These are phyloP conservation scores for Penicillium chermesinum DNA, from an alignment of 495 filamentous ascomycete species.

Conservation along the genomic window DNA sequence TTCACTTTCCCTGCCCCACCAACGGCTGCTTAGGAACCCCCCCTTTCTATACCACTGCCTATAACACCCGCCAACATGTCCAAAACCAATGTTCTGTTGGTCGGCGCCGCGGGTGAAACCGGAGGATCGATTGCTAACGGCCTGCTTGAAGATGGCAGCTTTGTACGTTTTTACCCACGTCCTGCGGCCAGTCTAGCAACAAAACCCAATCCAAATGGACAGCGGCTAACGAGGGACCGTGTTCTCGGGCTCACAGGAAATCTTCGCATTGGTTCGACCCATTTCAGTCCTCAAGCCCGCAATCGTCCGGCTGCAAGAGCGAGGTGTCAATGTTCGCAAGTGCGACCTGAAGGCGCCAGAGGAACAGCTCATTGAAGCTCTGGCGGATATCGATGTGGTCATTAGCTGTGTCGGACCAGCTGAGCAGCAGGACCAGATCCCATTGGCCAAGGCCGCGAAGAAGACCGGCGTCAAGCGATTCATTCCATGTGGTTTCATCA, in stretches of 20 bases:
- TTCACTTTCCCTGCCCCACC: constrained; percentile 3
- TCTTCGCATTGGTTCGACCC: constrained; percentile 46
- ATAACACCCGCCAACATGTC: constrained; percentile 27
- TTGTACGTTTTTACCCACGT: constrained; percentile 30
- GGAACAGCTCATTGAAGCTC: constrained; percentile 41
- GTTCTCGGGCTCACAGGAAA: constrained; percentile 29
- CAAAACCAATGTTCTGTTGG: constrained; percentile 41
- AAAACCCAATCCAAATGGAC: no score
- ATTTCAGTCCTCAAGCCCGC: constrained; percentile 45
- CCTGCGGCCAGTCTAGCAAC: no score
- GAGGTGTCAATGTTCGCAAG: constrained; percentile 44
- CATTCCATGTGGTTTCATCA: constrained; percentile 52
- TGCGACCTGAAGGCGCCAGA: constrained; percentile 42
- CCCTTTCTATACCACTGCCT: background rate
- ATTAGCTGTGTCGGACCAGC: constrained; percentile 48
- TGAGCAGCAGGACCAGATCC: constrained; percentile 46
- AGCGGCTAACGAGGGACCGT: background rate
- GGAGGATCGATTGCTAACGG: constrained; percentile 47
- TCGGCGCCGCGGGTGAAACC: constrained; percentile 46
- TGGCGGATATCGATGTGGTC: constrained; percentile 49
- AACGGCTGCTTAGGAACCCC: background rate
- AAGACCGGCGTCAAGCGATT: constrained; percentile 53
- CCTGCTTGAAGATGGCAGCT: constrained; percentile 35
- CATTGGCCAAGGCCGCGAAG: constrained; percentile 51
- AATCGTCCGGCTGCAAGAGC: constrained; percentile 34